A percentile compares a stretch with the other conserved stretches of the same genome.
phyloP scores from a whole-genome alignment of 208 protist species.

The Acanthamoeba divionensis region DNA sequence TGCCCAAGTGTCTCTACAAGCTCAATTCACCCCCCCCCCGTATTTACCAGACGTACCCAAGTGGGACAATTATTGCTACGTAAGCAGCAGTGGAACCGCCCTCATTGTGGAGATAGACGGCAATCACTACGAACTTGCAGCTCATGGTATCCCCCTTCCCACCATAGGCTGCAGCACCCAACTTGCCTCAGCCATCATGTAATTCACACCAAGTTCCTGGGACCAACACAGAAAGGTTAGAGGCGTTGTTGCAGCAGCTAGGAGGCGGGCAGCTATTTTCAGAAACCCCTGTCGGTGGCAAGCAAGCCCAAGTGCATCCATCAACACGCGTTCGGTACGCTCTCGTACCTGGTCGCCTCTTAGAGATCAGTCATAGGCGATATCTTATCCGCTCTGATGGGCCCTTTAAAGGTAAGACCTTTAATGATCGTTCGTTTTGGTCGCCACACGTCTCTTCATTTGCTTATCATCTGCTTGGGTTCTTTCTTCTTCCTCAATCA shows the following conservation, averaged over 20 bases:
- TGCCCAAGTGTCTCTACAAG: neutral
- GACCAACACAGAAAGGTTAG: neutral
- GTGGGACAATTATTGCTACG: neutral
- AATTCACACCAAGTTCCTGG: neutral
- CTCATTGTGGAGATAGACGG: too few relatives aligned
- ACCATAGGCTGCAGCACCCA: neutral
- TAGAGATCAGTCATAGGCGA: neutral
- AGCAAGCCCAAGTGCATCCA: neutral
- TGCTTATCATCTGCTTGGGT: neutral
- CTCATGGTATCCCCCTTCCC: neutral
- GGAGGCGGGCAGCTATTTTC: neutral
- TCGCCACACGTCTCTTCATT: neutral
- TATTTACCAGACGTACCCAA: neutral
- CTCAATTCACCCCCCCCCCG: neutral
- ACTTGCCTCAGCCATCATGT: neutral
- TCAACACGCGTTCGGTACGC: neutral
- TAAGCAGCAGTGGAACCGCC: neutral
- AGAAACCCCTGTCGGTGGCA: neutral
- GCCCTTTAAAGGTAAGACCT: neutral
- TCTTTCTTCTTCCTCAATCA: neutral
- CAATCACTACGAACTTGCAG: too few relatives aligned
- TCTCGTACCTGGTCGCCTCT: neutral
- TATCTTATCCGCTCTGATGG: slow-evolving; percentile 9
- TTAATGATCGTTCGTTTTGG: neutral
- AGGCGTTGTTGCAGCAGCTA: neutral